These are phyloP conservation scores for Kwoniella sp. DNA, from an alignment of 768 basidiomycete genomes.

Conservation along the genomic window DNA sequence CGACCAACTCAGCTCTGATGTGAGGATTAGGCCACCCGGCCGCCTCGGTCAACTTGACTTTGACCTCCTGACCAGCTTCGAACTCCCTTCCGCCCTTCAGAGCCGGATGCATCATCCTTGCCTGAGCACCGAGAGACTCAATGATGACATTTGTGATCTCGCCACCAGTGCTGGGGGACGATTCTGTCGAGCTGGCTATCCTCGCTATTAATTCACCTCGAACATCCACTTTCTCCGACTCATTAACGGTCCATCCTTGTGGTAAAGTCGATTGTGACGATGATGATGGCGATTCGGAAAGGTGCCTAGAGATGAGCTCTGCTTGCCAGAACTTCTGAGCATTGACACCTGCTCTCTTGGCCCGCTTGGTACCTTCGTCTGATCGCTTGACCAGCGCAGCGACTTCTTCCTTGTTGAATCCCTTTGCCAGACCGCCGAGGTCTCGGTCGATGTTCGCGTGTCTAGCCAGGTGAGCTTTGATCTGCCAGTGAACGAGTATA, in stretches of 20 bases:
- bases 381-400: slow-evolving; percentile 14
- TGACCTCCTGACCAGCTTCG: slow-evolving; percentile 34
- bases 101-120: slow-evolving; percentile 2
- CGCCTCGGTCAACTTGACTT: slow-evolving; percentile 22
- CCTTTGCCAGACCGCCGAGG: not conserved
- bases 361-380: slow-evolving; percentile 16
- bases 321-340: slow-evolving; percentile 37
- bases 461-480: slow-evolving; percentile 69
- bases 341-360: slow-evolving; percentile 17
- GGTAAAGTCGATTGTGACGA: not conserved
- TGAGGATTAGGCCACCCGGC: slow-evolving; percentile 34
- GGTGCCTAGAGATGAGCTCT: not conserved
- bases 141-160: slow-evolving; percentile 25
- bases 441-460: slow-evolving; percentile 2
- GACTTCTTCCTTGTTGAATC: slow-evolving; percentile 28
- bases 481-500: slow-evolving; percentile 86
- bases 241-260: slow-evolving; percentile 2
- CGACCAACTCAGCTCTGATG: slow-evolving; percentile 9
- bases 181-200: slow-evolving; percentile 20
- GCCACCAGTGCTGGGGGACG: not conserved
- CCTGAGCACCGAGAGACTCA: slow-evolving; percentile 17
- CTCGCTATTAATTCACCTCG: slow-evolving; percentile 16
- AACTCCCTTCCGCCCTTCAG: not conserved
- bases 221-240: slow-evolving; percentile 23
- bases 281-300: slow-evolving; percentile 4